Percentiles rank a stretch among this genome's conserved stretches.
Conservation (phyloP, 2,329 filamentous ascomycete species). For the Pseudocercospora fuligena region DNA sequence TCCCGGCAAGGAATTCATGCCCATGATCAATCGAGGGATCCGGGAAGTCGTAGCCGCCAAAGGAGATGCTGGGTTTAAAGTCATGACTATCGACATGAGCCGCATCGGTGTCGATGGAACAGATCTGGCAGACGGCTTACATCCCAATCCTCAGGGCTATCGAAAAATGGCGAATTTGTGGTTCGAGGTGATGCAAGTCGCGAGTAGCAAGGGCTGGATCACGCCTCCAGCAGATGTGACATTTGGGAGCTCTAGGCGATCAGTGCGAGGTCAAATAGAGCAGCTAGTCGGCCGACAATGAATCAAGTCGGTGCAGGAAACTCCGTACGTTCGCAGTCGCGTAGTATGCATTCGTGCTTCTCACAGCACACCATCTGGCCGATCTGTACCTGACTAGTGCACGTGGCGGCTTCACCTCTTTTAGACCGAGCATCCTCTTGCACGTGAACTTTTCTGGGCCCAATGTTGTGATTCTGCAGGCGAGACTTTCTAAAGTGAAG, state of each 20-base stretch:
- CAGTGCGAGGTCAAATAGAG: not conserved
- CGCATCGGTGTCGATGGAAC: slow-evolving; percentile 11
- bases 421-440: not conserved
- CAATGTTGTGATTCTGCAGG: too few species aligned
- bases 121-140: slow-evolving; percentile 20
- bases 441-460: too few species aligned
- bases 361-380: not conserved
- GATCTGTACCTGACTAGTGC: too few species aligned
- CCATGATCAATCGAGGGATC: slow-evolving; percentile 17
- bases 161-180: slow-evolving; percentile 20
- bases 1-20: not conserved
- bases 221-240: slow-evolving; percentile 11
- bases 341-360: not conserved
- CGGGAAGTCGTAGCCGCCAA: slow-evolving; percentile 7
- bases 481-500: too few species aligned
- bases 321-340: not conserved
- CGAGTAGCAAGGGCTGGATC: slow-evolving; percentile 16
- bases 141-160: slow-evolving; percentile 22
- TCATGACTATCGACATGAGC: slow-evolving; percentile 20
- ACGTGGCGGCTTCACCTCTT: not conserved
- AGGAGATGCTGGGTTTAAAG: slow-evolving; percentile 16
- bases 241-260: not conserved
- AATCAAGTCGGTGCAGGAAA: not conserved
- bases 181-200: slow-evolving; percentile 16
- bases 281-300: not conserved